Base-by-base conservation (phyloP, 768 basidiomycete species). In the Rhodosporidiobolus sp. region DNA sequence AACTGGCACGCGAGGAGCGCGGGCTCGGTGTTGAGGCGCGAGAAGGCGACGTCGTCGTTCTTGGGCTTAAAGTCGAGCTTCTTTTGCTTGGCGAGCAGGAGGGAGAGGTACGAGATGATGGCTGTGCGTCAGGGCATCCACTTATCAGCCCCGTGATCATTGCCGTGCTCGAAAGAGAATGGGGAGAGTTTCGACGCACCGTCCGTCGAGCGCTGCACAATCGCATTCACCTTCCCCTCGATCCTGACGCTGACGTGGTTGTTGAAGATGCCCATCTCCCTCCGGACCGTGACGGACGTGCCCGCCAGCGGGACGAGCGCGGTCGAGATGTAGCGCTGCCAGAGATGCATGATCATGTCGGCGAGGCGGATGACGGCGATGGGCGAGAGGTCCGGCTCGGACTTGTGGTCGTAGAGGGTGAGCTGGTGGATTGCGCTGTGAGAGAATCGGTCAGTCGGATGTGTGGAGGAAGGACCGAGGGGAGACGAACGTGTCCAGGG, bases 61-160 rank as follows among this genome's bases (percentile, higher is more conserved):
- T 90, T 87, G 19, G 96, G 96, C 81, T 95, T 96, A 83, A 96
- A 99, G 80, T 99, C 96, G 61, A 87, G 90, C 78, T 89, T 90
- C 84, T 97, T 97, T 80, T 99, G 96, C 80, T 93, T 94, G 14
- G 87, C 85, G 49, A 99, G 86, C 73, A 91, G 89, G 6, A 84
- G 73, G 3, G 87, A 84, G 12, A 97, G 83, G 88, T 90, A 94
- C 28, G 86, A 81, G 58, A 93, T 80, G 70, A 92, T 86, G 0
- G 85, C 91, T 94, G 72, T 0, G 72, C 9, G 34, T 3, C 24
- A 4, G 1, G 28, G 20, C 10, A 7, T 19, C 32, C 53, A 55
- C 63, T 32, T 65, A 28, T 54, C 24, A 61, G 4, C 26, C 26
- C 28, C 26, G 50, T 4, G 24, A 57, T 50, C 32, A n/a, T n/a